Conservation (phyloP, 148 eudicot species). For the Rhododendron ovatum region DNA sequence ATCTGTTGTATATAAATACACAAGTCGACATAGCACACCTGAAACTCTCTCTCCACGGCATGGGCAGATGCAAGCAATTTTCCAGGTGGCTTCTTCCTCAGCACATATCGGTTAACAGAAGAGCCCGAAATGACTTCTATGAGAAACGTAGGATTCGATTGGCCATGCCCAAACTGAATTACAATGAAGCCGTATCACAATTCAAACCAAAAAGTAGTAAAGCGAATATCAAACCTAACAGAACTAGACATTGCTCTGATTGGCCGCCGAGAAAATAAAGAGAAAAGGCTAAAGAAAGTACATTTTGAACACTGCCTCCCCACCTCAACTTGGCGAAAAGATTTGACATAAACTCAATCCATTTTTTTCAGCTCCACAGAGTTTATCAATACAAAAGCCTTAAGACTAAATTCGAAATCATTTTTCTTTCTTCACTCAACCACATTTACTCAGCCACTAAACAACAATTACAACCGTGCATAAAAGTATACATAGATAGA, state of each 20-base stretch:
- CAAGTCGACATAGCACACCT: slow-evolving; percentile 31
- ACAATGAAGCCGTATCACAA: slow-evolving; percentile 3
- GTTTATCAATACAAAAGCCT: neutral
- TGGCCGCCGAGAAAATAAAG: neutral
- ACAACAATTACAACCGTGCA: neutral
- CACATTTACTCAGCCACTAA: neutral
- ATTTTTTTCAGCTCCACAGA: neutral
- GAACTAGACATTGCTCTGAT: neutral
- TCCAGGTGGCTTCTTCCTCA: slow-evolving; percentile 91
- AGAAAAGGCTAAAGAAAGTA: neutral
- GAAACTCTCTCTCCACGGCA: slow-evolving; percentile 95
- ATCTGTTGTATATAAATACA: neutral
- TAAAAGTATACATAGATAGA: neutral
- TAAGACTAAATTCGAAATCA: neutral
- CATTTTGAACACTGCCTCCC: neutral
- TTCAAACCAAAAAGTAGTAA: slow-evolving; percentile 2
- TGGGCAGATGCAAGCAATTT: slow-evolving; percentile 86
- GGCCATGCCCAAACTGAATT: slow-evolving; percentile 88
- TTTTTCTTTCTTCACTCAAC: neutral
- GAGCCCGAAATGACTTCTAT: slow-evolving; percentile 52
- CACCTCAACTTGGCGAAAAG: neutral
- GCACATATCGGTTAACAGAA: slow-evolving; percentile 53
- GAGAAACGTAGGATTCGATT: slow-evolving; percentile 88
- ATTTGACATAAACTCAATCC: neutral
- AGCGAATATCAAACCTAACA: neutral